Base-by-base conservation (phyloP, 495 filamentous ascomycete species). In the Aspergillus sparsus region DNA sequence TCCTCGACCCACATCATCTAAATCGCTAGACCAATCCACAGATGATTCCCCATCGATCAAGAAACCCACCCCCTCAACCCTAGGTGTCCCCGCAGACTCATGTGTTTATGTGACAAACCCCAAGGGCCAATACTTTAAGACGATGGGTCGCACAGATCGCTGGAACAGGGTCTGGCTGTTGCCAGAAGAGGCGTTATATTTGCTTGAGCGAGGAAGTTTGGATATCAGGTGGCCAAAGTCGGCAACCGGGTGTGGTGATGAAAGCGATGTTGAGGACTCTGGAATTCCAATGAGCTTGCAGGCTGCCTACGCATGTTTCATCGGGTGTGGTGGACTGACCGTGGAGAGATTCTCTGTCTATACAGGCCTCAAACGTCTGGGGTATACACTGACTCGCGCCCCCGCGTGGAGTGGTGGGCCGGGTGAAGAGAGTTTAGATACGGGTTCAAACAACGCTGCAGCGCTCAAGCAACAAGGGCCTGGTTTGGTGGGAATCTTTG, bases 331-430 rank as follows among this genome's bases (percentile, higher is more conserved):
- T 56, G 87, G 75, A 53, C 63, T 88, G 66, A 85, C 83, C 1
- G 69, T 96, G n/a, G 93, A 96, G 66, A 83, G 90, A 61, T 98
- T 89, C 67, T 86, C 87, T 27, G 94, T 98, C 3, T 98, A 89
- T 66, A 82, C 89, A 3, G 86, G 90, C 36, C 77, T 98, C 61
- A 93, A 86, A 69, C 79, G 94, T n/a, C 76, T 82, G 35, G 94
- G 94, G 7, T 98, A 96, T 74, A 82, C 87, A 8, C 78, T 97
- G 31, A 75, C 85, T 42, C 80, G 94, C 41, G 87, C 91, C 6
- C 83, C 85, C 7, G 75, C 73, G 2, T 86, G 82, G 78, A 64
- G 78, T 44, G 16, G 44, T 16, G 44, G 18, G n/a, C 15, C 3
- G 16, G 1, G 6, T 21, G n/a, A 47, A 7, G 27, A 47, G n/a